Percentiles rank a stretch among this genome's conserved stretches.
Conservation (phyloP, 2,329 filamentous ascomycete species). For the Hypoxylon sp. region DNA sequence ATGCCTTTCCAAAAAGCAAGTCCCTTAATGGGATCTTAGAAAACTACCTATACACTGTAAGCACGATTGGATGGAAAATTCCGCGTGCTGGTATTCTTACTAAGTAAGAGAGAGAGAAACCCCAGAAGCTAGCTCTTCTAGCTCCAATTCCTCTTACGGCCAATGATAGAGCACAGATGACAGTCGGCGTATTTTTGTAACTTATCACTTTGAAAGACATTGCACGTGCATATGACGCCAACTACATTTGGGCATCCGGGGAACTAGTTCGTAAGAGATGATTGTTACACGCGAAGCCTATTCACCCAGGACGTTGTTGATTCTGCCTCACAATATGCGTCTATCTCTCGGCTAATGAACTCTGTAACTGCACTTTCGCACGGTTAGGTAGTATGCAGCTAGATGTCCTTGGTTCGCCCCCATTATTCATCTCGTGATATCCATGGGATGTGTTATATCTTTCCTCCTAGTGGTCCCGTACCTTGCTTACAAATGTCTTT, state of each 20-base stretch:
- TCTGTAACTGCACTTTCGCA: constrained; percentile 2
- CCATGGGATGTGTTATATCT: background rate
- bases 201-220: constrained; percentile 25
- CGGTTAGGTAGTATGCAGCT: background rate
- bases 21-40: constrained; percentile 16
- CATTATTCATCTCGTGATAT: constrained; percentile 4
- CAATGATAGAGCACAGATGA: constrained; percentile 23
- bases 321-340: background rate
- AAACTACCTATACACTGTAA: background rate
- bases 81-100: constrained; percentile 26
- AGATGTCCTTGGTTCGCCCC: constrained; percentile 1
- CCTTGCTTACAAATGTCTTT: constrained; percentile 13
- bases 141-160: constrained; percentile 25
- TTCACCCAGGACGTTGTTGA: background rate
- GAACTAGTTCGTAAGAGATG: background rate
- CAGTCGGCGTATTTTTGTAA: constrained; percentile 14
- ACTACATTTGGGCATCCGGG: constrained; percentile 20
- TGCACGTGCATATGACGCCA: constrained; percentile 23
- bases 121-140: constrained; percentile 12
- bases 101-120: constrained; percentile 12
- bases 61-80: constrained; percentile 39
- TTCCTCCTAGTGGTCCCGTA: background rate
- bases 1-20: constrained; percentile 31
- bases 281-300: constrained; percentile 11
- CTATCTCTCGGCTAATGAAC: background rate